Evolutionary conservation across 768 basidiomycete genomes (phyloP), one percentile per base, ranked within the genome.

Genomic region (Lyophyllum decastes): DNA sequence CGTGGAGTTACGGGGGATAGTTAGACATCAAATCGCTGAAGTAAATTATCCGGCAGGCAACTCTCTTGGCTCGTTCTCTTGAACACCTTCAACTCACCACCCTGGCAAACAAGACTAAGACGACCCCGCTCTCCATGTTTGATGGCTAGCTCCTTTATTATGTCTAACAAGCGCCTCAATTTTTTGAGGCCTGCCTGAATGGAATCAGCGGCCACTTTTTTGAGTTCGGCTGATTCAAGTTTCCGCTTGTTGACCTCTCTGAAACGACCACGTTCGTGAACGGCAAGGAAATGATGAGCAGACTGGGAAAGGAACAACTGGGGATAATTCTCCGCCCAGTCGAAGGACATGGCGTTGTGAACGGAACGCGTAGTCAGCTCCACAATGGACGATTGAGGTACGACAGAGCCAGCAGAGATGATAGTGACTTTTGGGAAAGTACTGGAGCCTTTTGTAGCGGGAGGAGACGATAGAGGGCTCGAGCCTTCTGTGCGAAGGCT

Each of bases 271-370:
- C 75, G 68, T 14, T 73, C 64, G 66, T 91, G 89, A 41, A 80
- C 71, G 0, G 81, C 89, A 52, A 89, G 72, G 65, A 82, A 85
- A 57, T 85, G 77, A 62, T 83, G 79, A 1, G 78, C 72, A 0
- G 87, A 90, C 65, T 87, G 85, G 6, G 90, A 89, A 54, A 92
- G 78, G 66, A 81, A 86, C 12, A 90, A 70, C 65, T 90, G 89
- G 0, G 85, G 82, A 67, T 84, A 89, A 1, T 75, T 72, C 12
- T 88, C 86, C 26, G 64, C 72, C 87, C 87, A 90, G 63, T 87
- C 74, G 57, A 75, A 73, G 4, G 66, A 62, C 9, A 55, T 57
- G 35, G 66, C 63, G 47, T 66, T 72, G 16, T 54, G 67, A 26
- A 68, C 64, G 7, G 77, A 74, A 34, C 77, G 74, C 2, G 83